A percentile compares a stretch with the other conserved stretches of the same genome.
Conservation (phyloP, 768 basidiomycete genomes). For the Podaxis mareebaensis region DNA sequence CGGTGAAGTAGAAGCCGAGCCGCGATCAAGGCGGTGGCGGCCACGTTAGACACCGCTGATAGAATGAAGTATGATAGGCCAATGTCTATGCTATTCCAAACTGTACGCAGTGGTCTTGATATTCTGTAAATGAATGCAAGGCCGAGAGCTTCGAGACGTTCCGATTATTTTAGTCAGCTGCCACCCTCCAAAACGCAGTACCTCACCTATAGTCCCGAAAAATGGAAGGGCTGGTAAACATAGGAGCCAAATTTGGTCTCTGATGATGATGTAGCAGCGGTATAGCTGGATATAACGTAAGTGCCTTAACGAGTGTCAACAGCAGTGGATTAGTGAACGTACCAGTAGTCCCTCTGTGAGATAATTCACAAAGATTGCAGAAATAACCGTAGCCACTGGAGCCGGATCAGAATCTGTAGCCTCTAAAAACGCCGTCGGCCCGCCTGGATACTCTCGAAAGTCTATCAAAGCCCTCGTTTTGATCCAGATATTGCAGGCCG, state of each 20-base stretch:
- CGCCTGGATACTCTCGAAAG: constrained; percentile 1
- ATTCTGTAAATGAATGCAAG: neutral
- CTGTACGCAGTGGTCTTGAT: neutral
- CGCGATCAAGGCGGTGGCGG: neutral
- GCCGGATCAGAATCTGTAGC: neutral
- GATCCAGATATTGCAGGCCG: neutral
- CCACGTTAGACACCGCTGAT: neutral
- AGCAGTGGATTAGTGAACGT: too few species aligned
- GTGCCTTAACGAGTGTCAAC: neutral
- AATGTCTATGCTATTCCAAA: neutral
- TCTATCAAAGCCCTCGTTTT: neutral
- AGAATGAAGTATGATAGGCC: neutral
- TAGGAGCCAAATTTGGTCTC: neutral
- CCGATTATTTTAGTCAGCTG: neutral
- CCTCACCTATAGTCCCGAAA: neutral
- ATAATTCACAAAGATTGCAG: neutral
- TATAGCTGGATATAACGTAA: neutral
- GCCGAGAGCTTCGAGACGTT: neutral
- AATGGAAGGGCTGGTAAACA: neutral
- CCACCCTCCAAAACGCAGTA: neutral
- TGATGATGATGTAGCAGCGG: neutral
- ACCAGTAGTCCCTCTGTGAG: neutral
- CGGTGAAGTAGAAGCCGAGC: neutral
- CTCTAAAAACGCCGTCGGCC: neutral
- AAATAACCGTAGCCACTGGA: neutral